These are phyloP conservation scores for Scheffersomyces parashehatae DNA, from an alignment of 1,139 yeast species.

Conservation along the genomic window DNA sequence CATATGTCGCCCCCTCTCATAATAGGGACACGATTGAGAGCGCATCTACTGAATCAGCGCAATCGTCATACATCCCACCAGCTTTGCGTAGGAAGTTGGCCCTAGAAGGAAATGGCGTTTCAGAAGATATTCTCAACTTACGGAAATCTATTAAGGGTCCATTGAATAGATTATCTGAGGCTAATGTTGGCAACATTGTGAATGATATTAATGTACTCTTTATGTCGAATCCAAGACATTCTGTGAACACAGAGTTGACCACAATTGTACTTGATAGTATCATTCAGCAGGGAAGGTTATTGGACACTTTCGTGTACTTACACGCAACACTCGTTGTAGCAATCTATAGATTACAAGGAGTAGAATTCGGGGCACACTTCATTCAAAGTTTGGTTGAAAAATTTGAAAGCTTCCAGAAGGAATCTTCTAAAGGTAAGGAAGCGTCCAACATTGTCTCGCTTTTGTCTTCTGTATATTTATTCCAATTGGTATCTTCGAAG, in stretches of 20 bases:
- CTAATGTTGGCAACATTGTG: slow-evolving; percentile 72
- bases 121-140: slow-evolving; percentile 53
- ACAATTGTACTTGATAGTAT: slow-evolving; percentile 65
- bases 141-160: slow-evolving; percentile 73
- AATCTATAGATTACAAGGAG: slow-evolving; percentile 75
- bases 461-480: slow-evolving; percentile 72
- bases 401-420: slow-evolving; percentile 43
- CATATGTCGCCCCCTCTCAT: slow-evolving; percentile 75
- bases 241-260: slow-evolving; percentile 70
- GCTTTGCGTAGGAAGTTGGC: slow-evolving; percentile 64
- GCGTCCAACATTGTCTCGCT: slow-evolving; percentile 72
- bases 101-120: slow-evolving; percentile 29
- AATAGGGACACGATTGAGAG: slow-evolving; percentile 6
- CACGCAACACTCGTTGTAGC: slow-evolving; percentile 81
- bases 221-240: slow-evolving; percentile 68
- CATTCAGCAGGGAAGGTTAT: slow-evolving; percentile 59
- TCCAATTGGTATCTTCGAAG: slow-evolving; percentile 72
- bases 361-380: slow-evolving; percentile 87
- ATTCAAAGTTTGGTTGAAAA: slow-evolving; percentile 76
- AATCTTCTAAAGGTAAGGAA: slow-evolving; percentile 46
- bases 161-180: slow-evolving; percentile 82
- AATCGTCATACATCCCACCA: slow-evolving; percentile 75
- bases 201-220: slow-evolving; percentile 67
- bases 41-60: slow-evolving; percentile 6
- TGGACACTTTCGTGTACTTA: slow-evolving; percentile 77